Evolutionary conservation across 1,139 yeast species (phyloP).

Genomic region (Trichomonascaceae sp.): DNA sequence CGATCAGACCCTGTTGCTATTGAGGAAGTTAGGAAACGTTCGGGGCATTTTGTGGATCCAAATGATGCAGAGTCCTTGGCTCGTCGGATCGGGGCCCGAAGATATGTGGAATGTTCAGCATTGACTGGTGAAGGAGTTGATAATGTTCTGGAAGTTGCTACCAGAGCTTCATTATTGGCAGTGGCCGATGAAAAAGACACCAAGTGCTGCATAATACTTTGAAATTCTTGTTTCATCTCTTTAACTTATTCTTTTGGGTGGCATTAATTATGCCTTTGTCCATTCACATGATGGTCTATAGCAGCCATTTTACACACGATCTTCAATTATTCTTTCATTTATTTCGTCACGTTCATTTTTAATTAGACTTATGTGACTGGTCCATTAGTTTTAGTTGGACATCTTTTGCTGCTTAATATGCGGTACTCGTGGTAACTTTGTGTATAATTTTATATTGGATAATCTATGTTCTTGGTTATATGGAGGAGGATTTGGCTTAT

Average conservation of each 20-base stretch:
- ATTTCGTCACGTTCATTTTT: background rate
- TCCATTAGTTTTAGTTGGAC: background rate
- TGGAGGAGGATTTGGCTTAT: background rate
- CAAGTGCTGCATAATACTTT: constrained; percentile 22
- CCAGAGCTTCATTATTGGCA: constrained; percentile 58
- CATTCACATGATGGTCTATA: background rate
- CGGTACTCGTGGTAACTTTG: background rate
- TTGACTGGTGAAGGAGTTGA: constrained; percentile 86
- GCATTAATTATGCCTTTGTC: background rate
- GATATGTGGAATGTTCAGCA: constrained; percentile 90
- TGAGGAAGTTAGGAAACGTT: constrained; percentile 67
- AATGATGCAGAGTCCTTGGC: constrained; percentile 82
- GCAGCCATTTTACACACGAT: background rate
- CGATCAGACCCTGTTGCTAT: constrained; percentile 74
- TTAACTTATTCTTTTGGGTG: background rate
- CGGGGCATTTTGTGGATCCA: constrained; percentile 68
- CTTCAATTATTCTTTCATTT: background rate
- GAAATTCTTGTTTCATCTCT: background rate
- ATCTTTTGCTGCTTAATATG: background rate
- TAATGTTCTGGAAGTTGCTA: constrained; percentile 85
- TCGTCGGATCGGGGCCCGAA: constrained; percentile 77
- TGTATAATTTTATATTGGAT: background rate
- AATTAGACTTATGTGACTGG: background rate
- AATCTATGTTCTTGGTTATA: background rate
- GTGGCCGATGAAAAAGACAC: constrained; percentile 12